These are phyloP conservation scores for Heracleum sosnowskyi DNA, from an alignment of 129 eudicot species.

Conservation along the genomic window DNA sequence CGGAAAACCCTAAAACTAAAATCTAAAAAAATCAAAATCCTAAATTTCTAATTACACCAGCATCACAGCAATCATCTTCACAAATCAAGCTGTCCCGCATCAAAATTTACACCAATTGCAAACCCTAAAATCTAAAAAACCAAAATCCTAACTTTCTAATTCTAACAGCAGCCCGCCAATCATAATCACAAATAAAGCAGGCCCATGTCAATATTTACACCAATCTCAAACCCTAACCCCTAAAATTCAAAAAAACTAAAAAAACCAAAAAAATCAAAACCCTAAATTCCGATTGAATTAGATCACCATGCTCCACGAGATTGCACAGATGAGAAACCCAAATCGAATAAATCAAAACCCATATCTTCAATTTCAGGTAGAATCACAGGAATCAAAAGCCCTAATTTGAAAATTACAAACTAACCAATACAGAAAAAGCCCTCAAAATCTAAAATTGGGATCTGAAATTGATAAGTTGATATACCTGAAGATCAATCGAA, in stretches of 20 bases:
- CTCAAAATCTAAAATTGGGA: background rate
- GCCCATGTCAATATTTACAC: background rate
- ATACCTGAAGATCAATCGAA: background rate
- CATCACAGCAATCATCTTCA: background rate
- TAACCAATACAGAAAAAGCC: background rate
- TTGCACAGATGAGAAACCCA: background rate
- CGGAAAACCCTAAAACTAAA: background rate
- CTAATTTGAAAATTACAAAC: background rate
- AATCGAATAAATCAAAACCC: background rate
- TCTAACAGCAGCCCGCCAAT: no score
- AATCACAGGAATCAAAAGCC: background rate
- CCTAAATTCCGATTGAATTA: no score
- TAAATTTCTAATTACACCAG: background rate
- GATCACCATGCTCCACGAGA: background rate
- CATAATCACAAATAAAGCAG: no score
- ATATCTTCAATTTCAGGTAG: background rate
- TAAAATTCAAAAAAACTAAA: no score
- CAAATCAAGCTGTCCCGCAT: background rate
- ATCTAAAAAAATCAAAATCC: background rate
- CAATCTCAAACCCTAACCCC: background rate
- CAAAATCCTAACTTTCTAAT: background rate
- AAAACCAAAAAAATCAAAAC: no score
- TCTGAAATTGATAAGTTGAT: background rate
- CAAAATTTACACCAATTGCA: background rate
- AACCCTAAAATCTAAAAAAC: background rate